Evolutionary conservation across 2,329 filamentous ascomycete species (phyloP).

Genomic region (Erysiphe pulchra): DNA sequence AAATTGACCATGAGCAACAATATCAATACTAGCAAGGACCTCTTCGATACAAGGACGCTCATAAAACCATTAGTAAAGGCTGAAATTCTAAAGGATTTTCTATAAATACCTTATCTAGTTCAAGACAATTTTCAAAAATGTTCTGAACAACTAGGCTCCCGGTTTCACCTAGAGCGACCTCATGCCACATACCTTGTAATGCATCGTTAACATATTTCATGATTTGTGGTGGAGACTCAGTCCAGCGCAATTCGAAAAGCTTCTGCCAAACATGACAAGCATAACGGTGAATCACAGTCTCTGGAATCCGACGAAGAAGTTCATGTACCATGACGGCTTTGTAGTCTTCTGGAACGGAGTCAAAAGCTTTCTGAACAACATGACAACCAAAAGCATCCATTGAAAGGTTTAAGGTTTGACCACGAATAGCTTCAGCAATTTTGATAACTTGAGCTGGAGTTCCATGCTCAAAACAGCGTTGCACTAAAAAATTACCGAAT

Average conservation of each 20-base stretch:
- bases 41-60: constrained; percentile 94
- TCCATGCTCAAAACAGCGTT: constrained; percentile 96
- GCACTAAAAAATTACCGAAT: constrained; percentile 94
- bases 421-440: constrained; percentile 82
- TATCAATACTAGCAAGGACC: constrained; percentile 81
- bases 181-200: constrained; percentile 91
- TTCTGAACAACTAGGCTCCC: constrained; percentile 96
- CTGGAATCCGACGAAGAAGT: constrained; percentile 75
- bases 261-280: constrained; percentile 99
- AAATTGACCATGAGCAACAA: constrained; percentile 91
- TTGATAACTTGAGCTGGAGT: constrained; percentile 82
- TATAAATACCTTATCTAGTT: constrained; percentile 71
- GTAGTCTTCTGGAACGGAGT: constrained; percentile 90
- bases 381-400: constrained; percentile 99
- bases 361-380: constrained; percentile 95
- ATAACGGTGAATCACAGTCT: constrained; percentile 95
- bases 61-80: constrained; percentile 6
- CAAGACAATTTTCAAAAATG: constrained; percentile 96
- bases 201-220: constrained; percentile 98
- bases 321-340: constrained; percentile 99
- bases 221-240: constrained; percentile 79
- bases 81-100: background rate
- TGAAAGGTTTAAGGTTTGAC: constrained; percentile 77
- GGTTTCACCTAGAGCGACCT: constrained; percentile 89
- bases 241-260: constrained; percentile 93